Base-by-base conservation (phyloP, 331 rosid genomes). In the Arachis monticola region DNA sequence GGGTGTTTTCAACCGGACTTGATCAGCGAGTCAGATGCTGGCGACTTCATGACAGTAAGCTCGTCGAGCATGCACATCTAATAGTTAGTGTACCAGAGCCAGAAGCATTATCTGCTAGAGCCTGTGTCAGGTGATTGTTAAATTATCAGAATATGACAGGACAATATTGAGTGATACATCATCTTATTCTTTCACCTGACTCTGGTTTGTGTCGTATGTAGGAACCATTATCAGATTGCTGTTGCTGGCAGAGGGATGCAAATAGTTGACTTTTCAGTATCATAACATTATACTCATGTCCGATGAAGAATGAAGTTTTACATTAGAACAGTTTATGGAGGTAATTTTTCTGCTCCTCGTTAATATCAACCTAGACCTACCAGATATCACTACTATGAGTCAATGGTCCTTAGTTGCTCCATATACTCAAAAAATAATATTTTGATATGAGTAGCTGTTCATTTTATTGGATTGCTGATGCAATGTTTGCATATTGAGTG, bases 221-320 rank as follows among this genome's bases (percentile, higher is more conserved):
- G 99, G 88, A 86, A 82, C 66, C 81, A 81, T 71, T 95, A 92
- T 86, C 97, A 89, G 85, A 95, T 95, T 81, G 90, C 86, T 61
- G 96, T 92, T 70, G 97, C 96, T 47, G 99, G 99, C 73, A 88
- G 99, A 85, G 97, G 99, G 61, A 87, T 92, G 97, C 99, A 95
- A 83, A 86, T 92, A 58, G 82, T 91, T 56, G 93, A 87, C 58
- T 95, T 94, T 71, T 79, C 87, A 61, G 88, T 79, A 78, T 63
- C 74, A 50, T 50, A 55, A 75, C 52, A 77, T 17, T 53, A 38
- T 42, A 57, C 71, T 55, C 38, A 48, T 68, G 69, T 70, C 62
- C 71, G 13, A 41, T 71, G 76, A 30, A 73, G 80, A 75, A 69
- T 72, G 46, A 70, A 55, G 71, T 69, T 45, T 48, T 40, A 5